phyloP scores from a whole-genome alignment of 1,284 basidiomycete species.

The Peniophora sp. region DNA sequence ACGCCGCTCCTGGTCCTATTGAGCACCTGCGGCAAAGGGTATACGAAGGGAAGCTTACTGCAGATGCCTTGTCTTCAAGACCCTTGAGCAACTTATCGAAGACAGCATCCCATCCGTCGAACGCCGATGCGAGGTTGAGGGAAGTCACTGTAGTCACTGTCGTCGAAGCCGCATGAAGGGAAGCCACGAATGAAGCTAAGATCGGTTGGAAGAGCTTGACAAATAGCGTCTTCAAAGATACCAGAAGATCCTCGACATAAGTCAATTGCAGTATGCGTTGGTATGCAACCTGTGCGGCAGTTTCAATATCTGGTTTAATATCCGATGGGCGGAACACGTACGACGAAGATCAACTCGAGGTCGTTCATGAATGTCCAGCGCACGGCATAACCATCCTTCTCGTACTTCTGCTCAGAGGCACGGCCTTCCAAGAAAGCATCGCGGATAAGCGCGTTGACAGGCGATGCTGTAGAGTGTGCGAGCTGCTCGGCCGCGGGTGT shows the following conservation, averaged over 20 bases:
- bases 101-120: constrained; percentile 76
- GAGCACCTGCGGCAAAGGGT: constrained; percentile 1
- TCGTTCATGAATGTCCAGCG: constrained; percentile 92
- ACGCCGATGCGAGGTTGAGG: constrained; percentile 67
- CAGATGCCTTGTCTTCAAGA: constrained; percentile 69
- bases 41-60: constrained; percentile 31
- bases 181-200: constrained; percentile 73
- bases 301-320: constrained; percentile 5
- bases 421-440: constrained; percentile 87
- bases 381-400: constrained; percentile 88
- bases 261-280: constrained; percentile 94
- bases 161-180: constrained; percentile 55
- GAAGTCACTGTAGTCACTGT: constrained; percentile 30
- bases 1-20: constrained; percentile 53
- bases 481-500: constrained; percentile 75
- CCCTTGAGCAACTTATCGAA: constrained; percentile 75
- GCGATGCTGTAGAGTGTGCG: constrained; percentile 72
- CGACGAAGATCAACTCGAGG: constrained; percentile 91
- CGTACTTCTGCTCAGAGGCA: constrained; percentile 71
- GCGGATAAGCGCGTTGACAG: constrained; percentile 84
- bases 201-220: constrained; percentile 81
- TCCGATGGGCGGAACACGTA: constrained; percentile 30
- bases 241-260: constrained; percentile 86
- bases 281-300: constrained; percentile 74
- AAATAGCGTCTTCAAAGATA: constrained; percentile 76